A percentile compares a stretch with the other conserved stretches of the same genome.
Evolutionary conservation across 2,329 filamentous ascomycete genomes (phyloP).

Genomic region (Trichoderma harzianum): DNA sequence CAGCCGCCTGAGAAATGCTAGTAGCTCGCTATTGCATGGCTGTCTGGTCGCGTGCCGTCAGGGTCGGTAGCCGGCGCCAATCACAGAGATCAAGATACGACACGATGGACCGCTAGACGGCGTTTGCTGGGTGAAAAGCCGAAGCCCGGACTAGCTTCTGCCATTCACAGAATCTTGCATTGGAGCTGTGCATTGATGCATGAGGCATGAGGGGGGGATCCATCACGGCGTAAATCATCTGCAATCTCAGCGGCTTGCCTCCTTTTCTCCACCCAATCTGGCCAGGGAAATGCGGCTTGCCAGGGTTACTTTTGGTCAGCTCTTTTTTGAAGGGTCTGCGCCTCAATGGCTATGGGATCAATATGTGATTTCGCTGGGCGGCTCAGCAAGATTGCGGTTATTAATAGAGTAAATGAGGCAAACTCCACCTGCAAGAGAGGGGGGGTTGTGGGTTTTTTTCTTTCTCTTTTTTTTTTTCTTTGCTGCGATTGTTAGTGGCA

Average conservation of each 20-base stretch:
- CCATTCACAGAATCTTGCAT: not conserved
- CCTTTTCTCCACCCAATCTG: conserved; percentile 17
- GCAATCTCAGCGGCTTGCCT: conserved; percentile 13
- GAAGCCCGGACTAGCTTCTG: not conserved
- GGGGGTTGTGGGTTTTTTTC: not conserved
- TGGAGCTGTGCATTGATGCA: conserved; percentile 5
- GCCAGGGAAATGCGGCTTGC: conserved; percentile 5
- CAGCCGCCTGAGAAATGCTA: not conserved
- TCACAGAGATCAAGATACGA: not conserved
- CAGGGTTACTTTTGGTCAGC: not conserved
- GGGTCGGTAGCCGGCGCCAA: not conserved
- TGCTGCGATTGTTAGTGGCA: not conserved
- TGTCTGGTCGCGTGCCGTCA: conserved; percentile 6
- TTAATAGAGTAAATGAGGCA: conserved; percentile 16
- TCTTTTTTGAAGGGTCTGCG: not conserved
- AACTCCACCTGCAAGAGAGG: conserved; percentile 12
- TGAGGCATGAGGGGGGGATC: not conserved
- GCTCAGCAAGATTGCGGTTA: conserved; percentile 13
- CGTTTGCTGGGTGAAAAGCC: not conserved
- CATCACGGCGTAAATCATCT: conserved; percentile 4
- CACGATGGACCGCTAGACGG: not conserved
- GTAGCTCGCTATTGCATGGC: not conserved
- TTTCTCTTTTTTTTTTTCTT: too few species aligned
- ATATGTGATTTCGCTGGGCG: conserved; percentile 7
- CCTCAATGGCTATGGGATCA: conserved; percentile 7